Evolutionary conservation across 306 rosid species (phyloP), one percentile per base, ranked within the genome.

Genomic region (Castanea mollissima): DNA sequence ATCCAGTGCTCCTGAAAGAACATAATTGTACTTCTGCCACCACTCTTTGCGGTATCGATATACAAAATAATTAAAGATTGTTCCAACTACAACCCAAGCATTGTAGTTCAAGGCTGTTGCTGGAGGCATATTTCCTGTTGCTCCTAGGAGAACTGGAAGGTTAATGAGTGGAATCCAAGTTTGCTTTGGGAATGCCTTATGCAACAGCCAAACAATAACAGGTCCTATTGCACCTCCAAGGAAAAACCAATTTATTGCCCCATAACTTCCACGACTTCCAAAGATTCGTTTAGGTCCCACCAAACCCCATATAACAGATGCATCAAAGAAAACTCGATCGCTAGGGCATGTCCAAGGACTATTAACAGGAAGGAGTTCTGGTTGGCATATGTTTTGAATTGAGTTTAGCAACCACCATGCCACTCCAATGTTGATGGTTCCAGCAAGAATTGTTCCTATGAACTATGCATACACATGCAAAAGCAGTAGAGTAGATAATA

Each of bases 1-100:
- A 79, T 93, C 98, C 71, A 93, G 78, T 77, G 97, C 97, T 4
- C 91, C 93, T 38, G 98, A 93, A 13, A 93, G 88, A 79, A 91
- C 84, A 71, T 93, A 90, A 83, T 93, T 93, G 86, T 93, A 93
- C 79, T 90, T 91, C 88, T 89, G 98, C 97, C 98, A 93, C 97
- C 98, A 93, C 1, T 73, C 58, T 83, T 91, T 93, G 69, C 88
- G 77, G 86, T 93, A 93, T 5, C 91, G 91, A 85, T 88, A 93
- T 41, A 93, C 55, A 54, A 89, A 93, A 83, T 85, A 93, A 84
- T 93, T 93, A 88, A 93, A 93, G 8, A 93, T 71, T 0, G 93
- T 91, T 23, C 98, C 98, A 0, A 89, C 74, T 1, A 89, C 1
- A 20, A 93, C 78, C 98, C 97, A 93, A 10, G 93, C 46, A 64